phyloP scores from a whole-genome alignment of 2,329 filamentous ascomycete species.

The Botrytis paeoniae region DNA sequence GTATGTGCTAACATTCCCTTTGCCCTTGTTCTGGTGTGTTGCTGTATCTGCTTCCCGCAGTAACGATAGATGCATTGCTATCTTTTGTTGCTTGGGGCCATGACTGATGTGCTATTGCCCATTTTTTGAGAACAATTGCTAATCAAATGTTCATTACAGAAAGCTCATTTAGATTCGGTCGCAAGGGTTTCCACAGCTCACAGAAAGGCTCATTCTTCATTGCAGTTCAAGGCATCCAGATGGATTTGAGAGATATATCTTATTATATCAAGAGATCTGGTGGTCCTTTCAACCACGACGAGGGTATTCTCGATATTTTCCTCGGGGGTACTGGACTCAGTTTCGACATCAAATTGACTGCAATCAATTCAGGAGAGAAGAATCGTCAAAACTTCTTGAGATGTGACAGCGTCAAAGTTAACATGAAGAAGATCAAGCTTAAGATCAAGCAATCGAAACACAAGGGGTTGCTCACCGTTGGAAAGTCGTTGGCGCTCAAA shows the following conservation, averaged over 20 bases:
- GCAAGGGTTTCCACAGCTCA: conserved; percentile 78
- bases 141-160: conserved; percentile 41
- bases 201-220: conserved; percentile 79
- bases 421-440: conserved; percentile 77
- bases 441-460: conserved; percentile 94
- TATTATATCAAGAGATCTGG: conserved; percentile 95
- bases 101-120: neutral
- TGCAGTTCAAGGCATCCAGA: conserved; percentile 84
- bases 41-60: neutral
- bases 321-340: conserved; percentile 84
- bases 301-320: conserved; percentile 83
- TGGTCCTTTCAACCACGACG: conserved; percentile 87
- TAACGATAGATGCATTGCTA: neutral
- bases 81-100: neutral
- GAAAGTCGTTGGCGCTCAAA: conserved; percentile 85
- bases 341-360: conserved; percentile 9
- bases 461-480: conserved; percentile 81
- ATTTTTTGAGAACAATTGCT: neutral
- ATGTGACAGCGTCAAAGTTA: conserved; percentile 81
- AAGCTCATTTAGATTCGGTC: conserved; percentile 93
- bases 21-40: neutral
- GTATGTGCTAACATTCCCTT: conserved; percentile 21
- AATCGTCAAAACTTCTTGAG: conserved; percentile 89
- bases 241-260: conserved; percentile 85
- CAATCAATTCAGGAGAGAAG: conserved; percentile 62